phyloP scores from a whole-genome alignment of 345 rosid genomes.

The Corchorus capsularis region DNA sequence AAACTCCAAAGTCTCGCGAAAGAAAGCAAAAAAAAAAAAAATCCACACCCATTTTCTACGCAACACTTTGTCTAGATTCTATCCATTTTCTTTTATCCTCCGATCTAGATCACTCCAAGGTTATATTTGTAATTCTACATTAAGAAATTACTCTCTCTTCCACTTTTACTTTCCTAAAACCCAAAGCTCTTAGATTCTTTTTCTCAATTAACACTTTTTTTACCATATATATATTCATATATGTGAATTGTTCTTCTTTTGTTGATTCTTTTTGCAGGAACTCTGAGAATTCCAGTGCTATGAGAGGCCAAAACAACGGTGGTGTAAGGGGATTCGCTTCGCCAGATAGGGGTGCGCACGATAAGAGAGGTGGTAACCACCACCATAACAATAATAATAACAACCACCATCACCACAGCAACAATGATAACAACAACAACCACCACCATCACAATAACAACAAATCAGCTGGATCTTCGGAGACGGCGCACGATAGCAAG shows the following conservation, averaged over 20 bases:
- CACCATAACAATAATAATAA: conserved; percentile 21
- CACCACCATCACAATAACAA: conserved; percentile 27
- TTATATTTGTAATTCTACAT: conserved; percentile 38
- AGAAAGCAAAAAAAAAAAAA: conserved; percentile 14
- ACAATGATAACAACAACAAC: conserved; percentile 27
- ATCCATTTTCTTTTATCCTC: conserved; percentile 22
- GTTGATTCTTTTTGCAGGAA: conserved; percentile 35
- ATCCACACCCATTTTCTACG: conserved; percentile 19
- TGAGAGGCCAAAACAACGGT: conserved; percentile 68
- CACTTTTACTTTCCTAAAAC: neutral
- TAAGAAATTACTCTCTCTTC: neutral
- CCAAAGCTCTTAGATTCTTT: conserved; percentile 21
- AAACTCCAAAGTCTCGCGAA: neutral
- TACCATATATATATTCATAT: neutral
- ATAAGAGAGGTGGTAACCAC: conserved; percentile 37
- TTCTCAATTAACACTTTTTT: neutral
- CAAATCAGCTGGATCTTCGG: conserved; percentile 54
- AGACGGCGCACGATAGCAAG: conserved; percentile 63
- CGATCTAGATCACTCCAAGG: conserved; percentile 38
- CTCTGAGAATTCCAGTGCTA: conserved; percentile 59
- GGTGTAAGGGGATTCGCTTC: conserved; percentile 48
- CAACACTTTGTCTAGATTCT: conserved; percentile 24
- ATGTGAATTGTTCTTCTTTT: neutral
- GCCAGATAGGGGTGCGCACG: conserved; percentile 57
- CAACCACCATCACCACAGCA: conserved; percentile 17